A percentile compares a stretch with the other conserved stretches of the same genome.
Conservation (phyloP, 2,329 filamentous ascomycete genomes). For the Aureobasidium sp. region DNA sequence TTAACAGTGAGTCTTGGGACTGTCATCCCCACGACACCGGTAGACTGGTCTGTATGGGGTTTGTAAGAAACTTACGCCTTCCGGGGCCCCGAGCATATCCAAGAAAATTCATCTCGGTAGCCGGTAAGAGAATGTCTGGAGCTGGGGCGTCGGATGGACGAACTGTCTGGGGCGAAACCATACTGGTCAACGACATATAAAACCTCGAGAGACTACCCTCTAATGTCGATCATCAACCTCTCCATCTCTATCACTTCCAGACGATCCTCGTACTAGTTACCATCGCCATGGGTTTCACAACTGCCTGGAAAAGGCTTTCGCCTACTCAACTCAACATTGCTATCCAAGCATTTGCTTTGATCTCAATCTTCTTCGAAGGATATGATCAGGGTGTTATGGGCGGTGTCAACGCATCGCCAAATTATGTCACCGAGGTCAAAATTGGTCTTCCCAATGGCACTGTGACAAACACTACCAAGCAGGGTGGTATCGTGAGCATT, state of each 20-base stretch:
- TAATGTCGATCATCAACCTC: background rate
- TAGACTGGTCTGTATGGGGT: background rate
- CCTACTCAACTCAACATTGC: constrained; percentile 34
- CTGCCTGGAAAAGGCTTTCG: constrained; percentile 36
- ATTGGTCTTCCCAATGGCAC: constrained; percentile 39
- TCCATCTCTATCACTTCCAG: background rate
- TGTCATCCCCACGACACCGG: constrained; percentile 3
- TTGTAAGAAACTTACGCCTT: background rate
- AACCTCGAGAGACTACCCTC: background rate
- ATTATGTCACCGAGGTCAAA: constrained; percentile 35
- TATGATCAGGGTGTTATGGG: constrained; percentile 50
- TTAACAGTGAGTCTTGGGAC: background rate
- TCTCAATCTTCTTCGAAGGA: constrained; percentile 34
- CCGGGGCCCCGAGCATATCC: background rate
- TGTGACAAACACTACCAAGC: constrained; percentile 40
- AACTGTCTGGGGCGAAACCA: background rate
- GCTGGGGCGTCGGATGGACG: background rate
- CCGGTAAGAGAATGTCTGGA: background rate
- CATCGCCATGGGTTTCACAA: constrained; percentile 31
- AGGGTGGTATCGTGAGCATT: constrained; percentile 45
- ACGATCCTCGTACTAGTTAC: too few relatives aligned
- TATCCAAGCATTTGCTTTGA: constrained; percentile 27
- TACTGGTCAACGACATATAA: background rate
- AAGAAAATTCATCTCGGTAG: background rate
- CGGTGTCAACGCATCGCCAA: constrained; percentile 37